Base-by-base conservation (phyloP, 2,329 filamentous ascomycete genomes). In the Spiromastix sp. region DNA sequence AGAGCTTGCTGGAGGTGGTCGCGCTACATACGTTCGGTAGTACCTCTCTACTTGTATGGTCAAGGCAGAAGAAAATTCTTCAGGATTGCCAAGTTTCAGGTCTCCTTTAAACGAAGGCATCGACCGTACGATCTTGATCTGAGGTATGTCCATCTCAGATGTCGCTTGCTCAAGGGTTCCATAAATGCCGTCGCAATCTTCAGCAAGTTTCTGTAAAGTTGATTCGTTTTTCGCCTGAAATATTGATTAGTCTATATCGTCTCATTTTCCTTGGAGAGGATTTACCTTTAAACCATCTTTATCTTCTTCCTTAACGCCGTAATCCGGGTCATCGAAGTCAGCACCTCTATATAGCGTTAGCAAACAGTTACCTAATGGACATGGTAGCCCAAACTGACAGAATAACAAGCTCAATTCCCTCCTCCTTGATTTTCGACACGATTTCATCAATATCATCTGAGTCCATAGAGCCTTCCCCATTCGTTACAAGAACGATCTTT, bases 251-350 rank as follows among this genome's bases (percentile, higher is more conserved):
- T 18, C 20, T 17, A 30, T 7, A 30, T 7, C 11, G 13, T 4
- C 9, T 25, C 18, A 10, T 4, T 33, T 5, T 11, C 21, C 8
- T 15, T 12, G 12, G 16, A 30, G 9, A n/a, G 10, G 6, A 34
- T 35, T 26, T 50, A 80, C 78, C 69, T 96, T 96, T 34, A 59
- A 55, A 0, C 56, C 45, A 12, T 79, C 64, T 55, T 98, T 98
- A 44, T 82, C 74, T 56, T 95, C 86, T 61, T 96, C 89, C 56
- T 93, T 93, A 54, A 85, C 83, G 27, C 87, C 87, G 52, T 81
- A 94, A 2, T 93, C 86, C 1, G 75, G 55, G 55, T 95, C 86
- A 53, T 98, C 86, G 57, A 98, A 96, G 55, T 98, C 91, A 12
- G 93, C 75, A 10, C 91, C 91, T 36, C 81, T 87, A 39, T 3